Base-by-base conservation (phyloP, 495 filamentous ascomycete genomes). In the Hyphodiscus hymeniophilus region DNA sequence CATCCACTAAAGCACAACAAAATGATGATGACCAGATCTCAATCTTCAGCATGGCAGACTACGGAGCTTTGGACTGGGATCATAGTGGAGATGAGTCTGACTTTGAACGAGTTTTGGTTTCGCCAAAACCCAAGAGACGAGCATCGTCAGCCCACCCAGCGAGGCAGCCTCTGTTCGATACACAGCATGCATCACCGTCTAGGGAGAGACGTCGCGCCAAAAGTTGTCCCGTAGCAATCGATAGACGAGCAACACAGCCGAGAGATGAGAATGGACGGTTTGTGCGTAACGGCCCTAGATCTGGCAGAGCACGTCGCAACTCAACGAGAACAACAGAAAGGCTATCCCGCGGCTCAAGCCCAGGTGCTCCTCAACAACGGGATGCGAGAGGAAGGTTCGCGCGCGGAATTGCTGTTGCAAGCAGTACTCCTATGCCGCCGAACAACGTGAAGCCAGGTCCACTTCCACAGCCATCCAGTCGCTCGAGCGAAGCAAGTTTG, bases 1-100 rank as follows among this genome's bases (percentile, higher is more conserved):
- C 33, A 36, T 5, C 33, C 15, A 10, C 26, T 28, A 10, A 4
- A 4, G 26, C 26, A 10, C 4, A 28, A 28, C 26, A 28, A 28
- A 10, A 48, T 21, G 51, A 54, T 7, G 31, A 36, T 22, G 45
- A 48, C 11, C 16, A 28, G 7, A 32, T 5, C 22, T 54, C 51
- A 16, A 16, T 44, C 0, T 54, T 48, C n/a, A 54, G 38, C 43
- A 43, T 48, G 45, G 13, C 40, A 30, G 7, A 43, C 38, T 40
- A 48, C 20, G 51, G 45, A 3, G 34, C 45, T n/a, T 20, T 48
- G 18, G 51, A 54, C 18, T 48, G 45, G 45, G 51, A 54, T 18
- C 45, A 54, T 26, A 44, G 31, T 26, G 45, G 38, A 1, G 45
- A 54, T 13, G 26, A 28, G 26, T 28, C 26, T 10, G 45, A 48